Base-by-base conservation (phyloP, 176 grass and related monocot genomes). In the Eleusine indica region DNA sequence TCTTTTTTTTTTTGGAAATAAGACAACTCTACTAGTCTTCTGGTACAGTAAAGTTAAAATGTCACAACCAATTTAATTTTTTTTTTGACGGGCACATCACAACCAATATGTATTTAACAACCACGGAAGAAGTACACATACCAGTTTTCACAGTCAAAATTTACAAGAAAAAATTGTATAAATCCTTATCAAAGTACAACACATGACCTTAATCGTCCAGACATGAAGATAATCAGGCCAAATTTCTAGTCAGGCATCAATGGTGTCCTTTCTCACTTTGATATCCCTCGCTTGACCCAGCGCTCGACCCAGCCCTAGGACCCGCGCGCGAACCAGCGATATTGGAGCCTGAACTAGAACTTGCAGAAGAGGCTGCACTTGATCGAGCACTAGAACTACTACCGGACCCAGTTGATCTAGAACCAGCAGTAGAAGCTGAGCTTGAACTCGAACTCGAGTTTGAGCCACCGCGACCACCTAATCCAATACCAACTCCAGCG, bases 401-500 rank as follows among this genome's bases (percentile, higher is more conserved):
- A 8, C 37, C 64, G 13, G 77, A 67, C 43, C 61, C 9, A 7
- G 62, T 38, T 9, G 49, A 52, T 11, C 17, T 18, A 14, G 61
- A 66, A 5, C 42, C 5, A 8, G 60, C 12, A 48, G 14, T 39
- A 5, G 40, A 44, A 52, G 25, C 48, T 2, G 71, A 54, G 7
- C 16, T 21, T 38, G 72, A 56, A 38, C 30, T 61, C 4, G 61
- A 28, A 12, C 61, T 64, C 11, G 63, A 37, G 63, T 13, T 66
- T 37, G 63, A 16, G 21, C 8, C 18, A 39, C 51, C 15, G 46
- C 2, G 4, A 3, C 63, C 47, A 15, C 63, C 77, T 68, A 80
- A 25, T 39, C 64, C 77, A 25, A 68, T 52, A 17, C 64, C 12
- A 17, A 80, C 47, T 53, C 77, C 77, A 53, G 77, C 64, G 68